These are phyloP conservation scores for Fusarium euwallaceae DNA, from an alignment of 2,329 filamentous ascomycete genomes.

Conservation along the genomic window DNA sequence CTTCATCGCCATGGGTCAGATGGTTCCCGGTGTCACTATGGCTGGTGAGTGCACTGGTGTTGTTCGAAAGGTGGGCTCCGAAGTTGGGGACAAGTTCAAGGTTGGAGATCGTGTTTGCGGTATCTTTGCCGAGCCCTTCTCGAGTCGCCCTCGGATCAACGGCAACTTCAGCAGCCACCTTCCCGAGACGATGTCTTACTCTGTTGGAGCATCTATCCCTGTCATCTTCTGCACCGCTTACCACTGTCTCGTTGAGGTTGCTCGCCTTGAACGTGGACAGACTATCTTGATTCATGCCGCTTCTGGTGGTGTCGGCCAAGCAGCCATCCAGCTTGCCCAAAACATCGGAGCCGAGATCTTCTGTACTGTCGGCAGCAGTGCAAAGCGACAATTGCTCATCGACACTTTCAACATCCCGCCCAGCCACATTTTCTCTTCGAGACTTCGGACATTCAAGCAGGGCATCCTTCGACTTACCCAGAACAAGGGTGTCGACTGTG, in stretches of 20 bases:
- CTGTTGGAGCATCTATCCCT: constrained; percentile 49
- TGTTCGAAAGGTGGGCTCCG: constrained; percentile 47
- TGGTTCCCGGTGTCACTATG: constrained; percentile 45
- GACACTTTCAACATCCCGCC: constrained; percentile 49
- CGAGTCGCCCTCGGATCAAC: constrained; percentile 24
- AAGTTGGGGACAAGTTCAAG: constrained; percentile 45
- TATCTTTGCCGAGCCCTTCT: constrained; percentile 33
- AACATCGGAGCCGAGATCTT: constrained; percentile 47
- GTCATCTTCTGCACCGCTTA: constrained; percentile 39
- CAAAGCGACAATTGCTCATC: constrained; percentile 51
- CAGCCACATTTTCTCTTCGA: constrained; percentile 52
- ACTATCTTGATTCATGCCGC: constrained; percentile 52
- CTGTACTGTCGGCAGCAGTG: constrained; percentile 49
- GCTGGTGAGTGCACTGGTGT: constrained; percentile 52
- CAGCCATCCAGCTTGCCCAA: constrained; percentile 48
- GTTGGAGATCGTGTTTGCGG: constrained; percentile 45
- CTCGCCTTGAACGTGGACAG: constrained; percentile 51
- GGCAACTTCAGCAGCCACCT: constrained; percentile 25
- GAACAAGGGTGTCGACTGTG: constrained; percentile 52
- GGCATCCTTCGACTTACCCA: constrained; percentile 47
- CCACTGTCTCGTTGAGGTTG: constrained; percentile 34
- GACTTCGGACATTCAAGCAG: constrained; percentile 47
- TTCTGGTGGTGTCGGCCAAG: constrained; percentile 50
- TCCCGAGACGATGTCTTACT: constrained; percentile 29
- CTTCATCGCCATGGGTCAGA: constrained; percentile 51